These are phyloP conservation scores for Coniochaeta pulveracea DNA, from an alignment of 2,329 filamentous ascomycete species.

Conservation along the genomic window DNA sequence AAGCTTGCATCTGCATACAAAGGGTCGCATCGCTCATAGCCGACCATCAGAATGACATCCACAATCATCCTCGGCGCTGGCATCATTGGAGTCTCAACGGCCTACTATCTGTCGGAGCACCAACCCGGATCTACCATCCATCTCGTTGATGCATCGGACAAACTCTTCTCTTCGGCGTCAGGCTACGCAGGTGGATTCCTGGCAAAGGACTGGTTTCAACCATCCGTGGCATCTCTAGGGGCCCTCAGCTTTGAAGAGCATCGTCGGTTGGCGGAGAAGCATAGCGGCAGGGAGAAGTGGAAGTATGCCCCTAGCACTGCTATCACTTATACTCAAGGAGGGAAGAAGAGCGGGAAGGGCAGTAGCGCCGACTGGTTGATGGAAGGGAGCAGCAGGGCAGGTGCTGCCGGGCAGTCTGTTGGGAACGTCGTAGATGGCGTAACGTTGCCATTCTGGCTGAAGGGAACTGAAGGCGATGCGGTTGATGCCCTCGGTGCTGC, in stretches of 20 bases:
- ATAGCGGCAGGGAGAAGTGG: constrained; percentile 44
- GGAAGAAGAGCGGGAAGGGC: too few species aligned
- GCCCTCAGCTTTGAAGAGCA: constrained; percentile 61
- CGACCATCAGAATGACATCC: constrained; percentile 25
- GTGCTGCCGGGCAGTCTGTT: too few species aligned
- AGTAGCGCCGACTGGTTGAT: too few species aligned
- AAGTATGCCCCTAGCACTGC: constrained; percentile 42
- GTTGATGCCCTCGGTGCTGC: constrained; percentile 48
- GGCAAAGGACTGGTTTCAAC: constrained; percentile 60
- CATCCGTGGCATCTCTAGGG: constrained; percentile 45
- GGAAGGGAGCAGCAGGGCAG: constrained; percentile 18
- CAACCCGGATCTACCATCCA: constrained; percentile 30
- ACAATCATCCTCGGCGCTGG: constrained; percentile 60
- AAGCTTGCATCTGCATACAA: too few species aligned
- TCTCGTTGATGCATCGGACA: constrained; percentile 31
- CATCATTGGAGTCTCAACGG: constrained; percentile 58
- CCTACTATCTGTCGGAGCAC: constrained; percentile 56
- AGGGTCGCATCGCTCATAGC: too few species aligned
- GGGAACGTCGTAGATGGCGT: too few species aligned
- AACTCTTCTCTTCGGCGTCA: constrained; percentile 63
- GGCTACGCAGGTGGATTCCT: constrained; percentile 66
- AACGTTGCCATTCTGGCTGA: constrained; percentile 52
- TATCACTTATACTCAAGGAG: constrained; percentile 41
- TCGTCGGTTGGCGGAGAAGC: constrained; percentile 44
- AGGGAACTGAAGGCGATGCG: constrained; percentile 36